Base-by-base conservation (phyloP, 2,329 filamentous ascomycete genomes). In the Fusarium chuoi region DNA sequence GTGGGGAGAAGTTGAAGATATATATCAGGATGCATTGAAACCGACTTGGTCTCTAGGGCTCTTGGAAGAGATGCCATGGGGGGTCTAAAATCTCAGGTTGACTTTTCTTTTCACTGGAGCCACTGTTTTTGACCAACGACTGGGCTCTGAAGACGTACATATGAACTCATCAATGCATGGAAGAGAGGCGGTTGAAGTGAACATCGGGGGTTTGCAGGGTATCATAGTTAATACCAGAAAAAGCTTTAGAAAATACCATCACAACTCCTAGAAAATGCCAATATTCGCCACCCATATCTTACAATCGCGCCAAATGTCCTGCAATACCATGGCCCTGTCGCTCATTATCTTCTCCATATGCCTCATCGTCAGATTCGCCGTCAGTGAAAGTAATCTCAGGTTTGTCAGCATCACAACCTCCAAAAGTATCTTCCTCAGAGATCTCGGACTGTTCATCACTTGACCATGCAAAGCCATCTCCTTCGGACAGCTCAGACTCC, bases 11-110 rank as follows among this genome's bases (percentile, higher is more conserved):
- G 5, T 15, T 64, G 60, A 36, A 49, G 48, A 49, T 14, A 12
- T 30, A 14, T 36, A 10, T n/a, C 39, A 55, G 8, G 38, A 20
- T 24, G 51, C 22, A 24, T 30, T 26, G 14, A 64, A 10, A 5
- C 55, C 55, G 7, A 54, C 45, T 3, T 80, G 78, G 77, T 73
- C 69, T 42, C 71, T 69, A 18, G 79, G 79, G 7, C 61, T 80
- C 24, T 57, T 80, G 61, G 75, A 71, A 18, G 73, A 74, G 30
- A 70, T 69, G 22, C 62, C 68, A 30, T 78, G 77, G 78, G 78
- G 71, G 41, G 69, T 75, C 65, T 57, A 67, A 33, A 49, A 33
- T 28, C 17, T 44, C 33, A 30, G 51, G 24, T 45, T 41, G 33
- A 18, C 15, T n/a, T 18, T 22, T n/a, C n/a, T 26, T 22, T 9